Evolutionary conservation across 2,329 filamentous ascomycete species (phyloP).

Genomic region (Endoconidiophora polonica): DNA sequence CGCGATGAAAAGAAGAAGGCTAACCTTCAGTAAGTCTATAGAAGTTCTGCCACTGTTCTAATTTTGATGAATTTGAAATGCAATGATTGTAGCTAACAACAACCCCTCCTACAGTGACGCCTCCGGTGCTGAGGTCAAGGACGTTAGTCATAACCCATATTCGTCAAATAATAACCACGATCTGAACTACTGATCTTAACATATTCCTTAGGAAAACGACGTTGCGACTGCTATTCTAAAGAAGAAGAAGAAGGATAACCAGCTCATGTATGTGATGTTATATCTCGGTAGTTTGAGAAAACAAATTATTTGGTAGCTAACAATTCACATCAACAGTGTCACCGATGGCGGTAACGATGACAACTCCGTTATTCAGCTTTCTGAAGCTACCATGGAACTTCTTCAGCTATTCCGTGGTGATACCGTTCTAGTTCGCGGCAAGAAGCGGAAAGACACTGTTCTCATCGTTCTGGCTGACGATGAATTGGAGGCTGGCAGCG

Average conservation of each 20-base stretch:
- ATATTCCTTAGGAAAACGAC: constrained; percentile 54
- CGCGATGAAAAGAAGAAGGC: constrained; percentile 65
- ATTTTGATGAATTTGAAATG: background rate
- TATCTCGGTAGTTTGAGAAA: background rate
- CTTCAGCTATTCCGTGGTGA: constrained; percentile 97
- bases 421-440: constrained; percentile 94
- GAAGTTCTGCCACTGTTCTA: background rate
- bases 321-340: constrained; percentile 42
- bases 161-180: constrained; percentile 5
- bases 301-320: background rate
- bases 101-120: constrained; percentile 45
- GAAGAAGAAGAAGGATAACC: constrained; percentile 99
- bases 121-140: constrained; percentile 74
- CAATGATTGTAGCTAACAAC: constrained; percentile 21
- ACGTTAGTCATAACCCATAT: constrained; percentile 35
- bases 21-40: constrained; percentile 53
- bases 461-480: constrained; percentile 95
- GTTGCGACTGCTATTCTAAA: constrained; percentile 92
- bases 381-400: constrained; percentile 97
- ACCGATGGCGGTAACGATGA: constrained; percentile 98
- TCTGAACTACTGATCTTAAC: constrained; percentile 19
- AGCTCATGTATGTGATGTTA: constrained; percentile 59
- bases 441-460: constrained; percentile 99
- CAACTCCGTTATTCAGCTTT: constrained; percentile 97
- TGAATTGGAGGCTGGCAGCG: constrained; percentile 92